Evolutionary conservation across 306 rosid genomes (phyloP).

Genomic region (Hippophae rhamnoides): DNA sequence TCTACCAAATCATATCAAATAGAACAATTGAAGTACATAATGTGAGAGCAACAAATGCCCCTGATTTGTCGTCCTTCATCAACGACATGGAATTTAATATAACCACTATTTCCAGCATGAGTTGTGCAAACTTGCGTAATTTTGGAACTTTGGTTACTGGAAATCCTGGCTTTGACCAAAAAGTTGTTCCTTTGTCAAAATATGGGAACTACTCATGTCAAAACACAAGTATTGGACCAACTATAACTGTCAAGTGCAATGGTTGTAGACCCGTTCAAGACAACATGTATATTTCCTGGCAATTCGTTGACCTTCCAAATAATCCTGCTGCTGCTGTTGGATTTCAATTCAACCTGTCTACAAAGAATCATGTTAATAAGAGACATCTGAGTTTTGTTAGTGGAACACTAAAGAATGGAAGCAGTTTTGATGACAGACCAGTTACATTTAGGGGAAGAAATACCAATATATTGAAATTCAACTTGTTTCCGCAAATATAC

Average conservation of each 20-base stretch:
- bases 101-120: constrained; percentile 77
- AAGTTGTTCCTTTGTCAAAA: constrained; percentile 46
- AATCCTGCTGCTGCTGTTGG: constrained; percentile 92
- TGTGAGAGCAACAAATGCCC: constrained; percentile 73
- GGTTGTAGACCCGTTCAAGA: constrained; percentile 54
- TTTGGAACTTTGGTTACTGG: constrained; percentile 61
- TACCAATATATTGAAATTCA: constrained; percentile 68
- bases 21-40: constrained; percentile 89
- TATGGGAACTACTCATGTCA: constrained; percentile 60
- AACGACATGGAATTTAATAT: constrained; percentile 85
- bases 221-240: constrained; percentile 84
- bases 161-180: constrained; percentile 69
- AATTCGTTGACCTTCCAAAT: constrained; percentile 68
- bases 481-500: constrained; percentile 72
- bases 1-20: constrained; percentile 86
- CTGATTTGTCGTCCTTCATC: constrained; percentile 55
- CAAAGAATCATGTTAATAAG: constrained; percentile 37
- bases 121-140: constrained; percentile 73
- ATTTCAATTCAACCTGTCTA: constrained; percentile 65
- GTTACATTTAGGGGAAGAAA: constrained; percentile 76
- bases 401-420: constrained; percentile 70
- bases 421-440: constrained; percentile 53
- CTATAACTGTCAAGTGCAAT: constrained; percentile 45
- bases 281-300: constrained; percentile 77
- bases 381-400: constrained; percentile 60